Evolutionary conservation across 140 eudicot species (phyloP), one percentile per base, ranked within the genome.

Genomic region (Stevia rebaudiana): DNA sequence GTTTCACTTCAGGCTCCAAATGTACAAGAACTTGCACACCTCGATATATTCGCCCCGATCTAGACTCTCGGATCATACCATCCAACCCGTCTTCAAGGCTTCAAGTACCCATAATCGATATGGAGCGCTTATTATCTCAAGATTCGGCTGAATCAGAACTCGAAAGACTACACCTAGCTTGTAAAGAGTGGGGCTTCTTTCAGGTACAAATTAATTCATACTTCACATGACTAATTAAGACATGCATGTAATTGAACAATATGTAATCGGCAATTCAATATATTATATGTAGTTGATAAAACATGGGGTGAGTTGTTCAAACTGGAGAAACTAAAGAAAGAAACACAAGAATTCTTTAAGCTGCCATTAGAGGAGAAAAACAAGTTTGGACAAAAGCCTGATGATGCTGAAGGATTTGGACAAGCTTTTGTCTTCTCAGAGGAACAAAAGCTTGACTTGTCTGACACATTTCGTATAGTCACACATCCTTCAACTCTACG

Each of bases 341-440:
- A 56, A 56, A 31, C 63, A 56, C 23, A 56, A 8, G 63, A 56
- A 3, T 56, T 56, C 13, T 56, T 56, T 56, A 56, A 30, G 23
- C 6, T 56, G 43, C 13, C 42, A 7, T 15, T 56, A 56, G 63
- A 56, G n/a, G 63, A 56, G 63, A 56, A 56, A 15, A 33, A 56
- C 4, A 56, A 56, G 42, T 56, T 25, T 31, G 61, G 22, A 1
- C 63, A 56, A 56, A 56, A 15, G 42, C 13, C 42, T 0, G 63
- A 23, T 6, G 42, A 56, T 31, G 4, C 2, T n/a, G 63, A 56
- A 56, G 63, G 63, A 15, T 30, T n/a, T 56, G 63, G 63, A 8
- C 63, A 56, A 56, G 43, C 42, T 56, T 56, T 56, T 28, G 63
- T 56, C 15, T 22, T 56, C 7, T 56, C 63, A 6, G 63, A 56